Conservation (phyloP, 768 basidiomycete species). For the Boletus barrowsii region DNA sequence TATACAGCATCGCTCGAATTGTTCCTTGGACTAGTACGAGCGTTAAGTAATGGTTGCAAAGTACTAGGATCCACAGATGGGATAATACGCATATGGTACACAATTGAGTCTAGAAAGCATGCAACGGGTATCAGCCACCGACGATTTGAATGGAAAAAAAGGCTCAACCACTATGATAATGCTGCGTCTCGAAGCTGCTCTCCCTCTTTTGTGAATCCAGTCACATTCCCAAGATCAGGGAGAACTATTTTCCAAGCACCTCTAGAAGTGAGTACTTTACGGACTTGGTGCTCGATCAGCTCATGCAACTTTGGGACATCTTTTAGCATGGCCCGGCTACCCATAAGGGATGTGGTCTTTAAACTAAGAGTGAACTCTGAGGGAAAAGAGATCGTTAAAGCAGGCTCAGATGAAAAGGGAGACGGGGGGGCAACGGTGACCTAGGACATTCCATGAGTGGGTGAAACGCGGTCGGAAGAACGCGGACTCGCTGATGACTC, state of each 20-base stretch:
- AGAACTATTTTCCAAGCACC: constrained; percentile 67
- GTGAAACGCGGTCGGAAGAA: neutral
- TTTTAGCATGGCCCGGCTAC: constrained; percentile 94
- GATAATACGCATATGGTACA: constrained; percentile 2
- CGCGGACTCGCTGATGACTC: constrained; percentile 53
- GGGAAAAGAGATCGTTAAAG: constrained; percentile 69
- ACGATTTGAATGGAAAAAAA: neutral
- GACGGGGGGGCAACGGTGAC: constrained; percentile 62
- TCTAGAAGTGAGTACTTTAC: constrained; percentile 55
- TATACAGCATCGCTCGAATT: too few relatives aligned
- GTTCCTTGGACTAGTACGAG: too few relatives aligned
- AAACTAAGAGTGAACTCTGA: constrained; percentile 87
- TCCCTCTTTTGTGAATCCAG: constrained; percentile 30
- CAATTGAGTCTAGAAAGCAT: constrained; percentile 4
- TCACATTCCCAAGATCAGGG: constrained; percentile 53
- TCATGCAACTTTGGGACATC: constrained; percentile 98
- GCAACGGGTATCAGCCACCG: neutral
- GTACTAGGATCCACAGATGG: neutral
- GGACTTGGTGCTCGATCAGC: constrained; percentile 82
- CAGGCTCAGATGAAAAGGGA: constrained; percentile 50
- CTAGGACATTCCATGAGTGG: constrained; percentile 34
- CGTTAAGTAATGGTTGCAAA: neutral
- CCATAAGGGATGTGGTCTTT: constrained; percentile 87
- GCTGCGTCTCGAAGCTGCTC: constrained; percentile 4
- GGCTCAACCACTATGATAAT: neutral